Conservation (phyloP, 2,329 filamentous ascomycete genomes). For the Dothistroma septosporum region DNA sequence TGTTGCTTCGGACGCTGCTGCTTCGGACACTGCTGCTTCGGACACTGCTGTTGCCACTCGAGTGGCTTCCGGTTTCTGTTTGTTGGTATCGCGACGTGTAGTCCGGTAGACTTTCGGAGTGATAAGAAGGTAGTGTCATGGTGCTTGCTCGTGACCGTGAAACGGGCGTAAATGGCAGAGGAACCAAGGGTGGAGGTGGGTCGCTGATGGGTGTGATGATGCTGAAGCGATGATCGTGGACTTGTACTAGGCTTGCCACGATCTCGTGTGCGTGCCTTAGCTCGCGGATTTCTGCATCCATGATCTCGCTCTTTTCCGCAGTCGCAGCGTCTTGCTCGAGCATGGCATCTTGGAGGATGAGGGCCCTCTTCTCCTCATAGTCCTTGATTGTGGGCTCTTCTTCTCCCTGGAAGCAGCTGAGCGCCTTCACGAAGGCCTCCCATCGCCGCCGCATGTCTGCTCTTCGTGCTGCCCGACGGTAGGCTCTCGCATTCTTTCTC, state of each 20-base stretch:
- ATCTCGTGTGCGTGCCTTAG: constrained; percentile 51
- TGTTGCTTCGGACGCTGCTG: constrained; percentile 11
- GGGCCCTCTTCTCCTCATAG: constrained; percentile 51
- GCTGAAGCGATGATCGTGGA: constrained; percentile 33
- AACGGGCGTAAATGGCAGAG: constrained; percentile 26
- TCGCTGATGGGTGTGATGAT: constrained; percentile 18
- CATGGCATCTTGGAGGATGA: constrained; percentile 42
- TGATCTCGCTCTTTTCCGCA: constrained; percentile 39
- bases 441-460: constrained; percentile 52
- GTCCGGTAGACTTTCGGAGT: constrained; percentile 41
- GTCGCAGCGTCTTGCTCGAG: constrained; percentile 41
- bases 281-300: constrained; percentile 49
- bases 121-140: constrained; percentile 34
- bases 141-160: constrained; percentile 33
- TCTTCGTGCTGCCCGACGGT: constrained; percentile 51
- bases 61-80: constrained; percentile 27
- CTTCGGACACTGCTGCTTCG: not conserved
- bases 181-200: constrained; percentile 26
- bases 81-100: constrained; percentile 40
- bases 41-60: constrained; percentile 21
- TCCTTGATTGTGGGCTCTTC: constrained; percentile 36
- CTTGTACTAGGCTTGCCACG: constrained; percentile 38
- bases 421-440: constrained; percentile 32
- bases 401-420: constrained; percentile 33
- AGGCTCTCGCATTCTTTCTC: constrained; percentile 49